Conservation (phyloP, 345 rosid genomes). For the Cardamine chenopodiifolia region DNA sequence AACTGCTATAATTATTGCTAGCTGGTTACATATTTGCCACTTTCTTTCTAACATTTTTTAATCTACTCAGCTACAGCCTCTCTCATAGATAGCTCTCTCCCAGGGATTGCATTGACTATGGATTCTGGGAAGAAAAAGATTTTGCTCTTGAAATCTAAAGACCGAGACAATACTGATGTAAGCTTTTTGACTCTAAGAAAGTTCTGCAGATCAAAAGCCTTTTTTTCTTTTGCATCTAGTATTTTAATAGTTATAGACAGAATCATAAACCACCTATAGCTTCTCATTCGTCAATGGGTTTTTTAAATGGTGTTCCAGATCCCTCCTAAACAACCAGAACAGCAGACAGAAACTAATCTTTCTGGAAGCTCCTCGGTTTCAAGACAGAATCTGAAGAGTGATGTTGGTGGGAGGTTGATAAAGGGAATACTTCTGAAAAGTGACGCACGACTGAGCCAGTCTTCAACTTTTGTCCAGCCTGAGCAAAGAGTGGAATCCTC, state of each 20-base stretch:
- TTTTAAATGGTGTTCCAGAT: slow-evolving; percentile 42
- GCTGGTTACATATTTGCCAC: neutral
- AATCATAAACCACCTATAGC: neutral
- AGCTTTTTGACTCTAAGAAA: slow-evolving; percentile 34
- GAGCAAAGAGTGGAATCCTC: slow-evolving; percentile 47
- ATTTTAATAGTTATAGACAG: slow-evolving; percentile 2
- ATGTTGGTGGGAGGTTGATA: slow-evolving; percentile 56
- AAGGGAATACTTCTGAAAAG: slow-evolving; percentile 53
- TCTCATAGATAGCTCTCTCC: slow-evolving; percentile 50
- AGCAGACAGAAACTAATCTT: slow-evolving; percentile 42
- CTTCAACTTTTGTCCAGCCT: slow-evolving; percentile 43
- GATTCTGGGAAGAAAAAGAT: slow-evolving; percentile 65
- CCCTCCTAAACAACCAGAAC: slow-evolving; percentile 37
- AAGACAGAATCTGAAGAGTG: slow-evolving; percentile 50
- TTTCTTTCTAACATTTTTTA: neutral
- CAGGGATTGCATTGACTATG: slow-evolving; percentile 52
- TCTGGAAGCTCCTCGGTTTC: slow-evolving; percentile 42
- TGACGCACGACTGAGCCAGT: slow-evolving; percentile 43
- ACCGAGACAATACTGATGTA: slow-evolving; percentile 53
- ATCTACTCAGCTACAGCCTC: slow-evolving; percentile 38
- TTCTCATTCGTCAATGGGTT: slow-evolving; percentile 10
- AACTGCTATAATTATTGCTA: neutral
- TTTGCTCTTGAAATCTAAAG: slow-evolving; percentile 55
- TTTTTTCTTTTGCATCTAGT: neutral
- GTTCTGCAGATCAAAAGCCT: slow-evolving; percentile 13